Percentiles rank a stretch among this genome's conserved stretches.
Conservation (phyloP, 371 early-diverging fungal species). For the Lichtheimia ornata region DNA sequence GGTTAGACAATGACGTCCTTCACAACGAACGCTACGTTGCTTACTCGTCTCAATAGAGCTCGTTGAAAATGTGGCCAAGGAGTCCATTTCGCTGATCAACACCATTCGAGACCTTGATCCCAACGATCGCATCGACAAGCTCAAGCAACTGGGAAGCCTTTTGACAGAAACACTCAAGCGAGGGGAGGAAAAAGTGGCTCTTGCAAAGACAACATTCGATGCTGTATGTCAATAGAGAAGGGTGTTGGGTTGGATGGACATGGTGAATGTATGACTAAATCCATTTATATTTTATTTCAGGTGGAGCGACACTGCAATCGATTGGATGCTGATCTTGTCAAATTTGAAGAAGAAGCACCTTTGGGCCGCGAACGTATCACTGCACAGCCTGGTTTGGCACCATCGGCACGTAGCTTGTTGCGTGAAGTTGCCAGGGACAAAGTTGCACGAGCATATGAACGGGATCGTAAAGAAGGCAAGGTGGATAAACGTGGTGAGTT, state of each 20-base stretch:
- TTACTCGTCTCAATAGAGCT: conserved; percentile 41
- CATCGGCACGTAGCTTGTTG: conserved; percentile 35
- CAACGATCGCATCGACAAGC: conserved; percentile 57
- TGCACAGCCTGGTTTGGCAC: conserved; percentile 38
- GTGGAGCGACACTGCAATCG: conserved; percentile 50
- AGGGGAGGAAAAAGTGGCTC: conserved; percentile 88
- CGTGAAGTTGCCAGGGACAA: conserved; percentile 36
- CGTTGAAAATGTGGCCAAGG: conserved; percentile 60
- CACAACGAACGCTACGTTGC: not conserved
- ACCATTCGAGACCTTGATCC: conserved; percentile 46
- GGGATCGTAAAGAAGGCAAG: conserved; percentile 39
- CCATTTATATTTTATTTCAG: conserved; percentile 14
- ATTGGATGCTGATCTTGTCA: conserved; percentile 48
- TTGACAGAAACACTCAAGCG: conserved; percentile 79
- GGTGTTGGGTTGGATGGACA: no score
- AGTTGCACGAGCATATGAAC: conserved; percentile 25
- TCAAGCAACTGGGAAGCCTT: conserved; percentile 61
- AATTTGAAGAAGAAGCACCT: conserved; percentile 44
- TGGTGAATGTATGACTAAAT: not conserved
- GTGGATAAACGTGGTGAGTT: conserved; percentile 36
- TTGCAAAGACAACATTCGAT: conserved; percentile 92
- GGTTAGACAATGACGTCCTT: conserved; percentile 33
- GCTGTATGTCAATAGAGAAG: conserved; percentile 51
- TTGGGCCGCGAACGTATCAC: conserved; percentile 38
- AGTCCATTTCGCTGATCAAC: conserved; percentile 60